Evolutionary conservation across 441 rosid genomes (phyloP), one percentile per base, ranked within the genome.

Genomic region (Oxalis stricta): DNA sequence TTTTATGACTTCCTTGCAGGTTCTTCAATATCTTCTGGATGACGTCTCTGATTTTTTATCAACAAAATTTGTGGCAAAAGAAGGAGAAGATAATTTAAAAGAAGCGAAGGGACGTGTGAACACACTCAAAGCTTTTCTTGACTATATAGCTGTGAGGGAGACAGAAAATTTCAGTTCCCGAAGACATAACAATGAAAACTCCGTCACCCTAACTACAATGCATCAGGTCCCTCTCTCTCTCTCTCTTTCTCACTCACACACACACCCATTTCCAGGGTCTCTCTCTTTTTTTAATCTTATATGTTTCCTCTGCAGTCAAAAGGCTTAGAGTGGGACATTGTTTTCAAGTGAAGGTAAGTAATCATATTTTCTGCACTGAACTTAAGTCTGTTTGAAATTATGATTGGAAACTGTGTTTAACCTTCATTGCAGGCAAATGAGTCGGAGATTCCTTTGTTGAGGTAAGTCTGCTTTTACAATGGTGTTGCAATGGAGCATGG

Each of bases 251-350:
- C 5, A 26, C n/a, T n/a, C n/a, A n/a, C n/a, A n/a, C n/a, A n/a
- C n/a, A n/a, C n/a, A n/a, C n/a, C n/a, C n/a, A n/a, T n/a, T n/a
- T n/a, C n/a, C n/a, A n/a, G n/a, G n/a, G n/a, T n/a, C n/a, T n/a
- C n/a, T n/a, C n/a, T n/a, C n/a, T n/a, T n/a, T n/a, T n/a, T 34
- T 54, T 15, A 39, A 39, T 24, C 30, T 46, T 33, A 28, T 42
- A 10, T 53, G 28, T 41, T 36, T 53, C 59, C 45, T 56, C 37
- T 69, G 84, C 76, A 85, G 98, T 85, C 98, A 18, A 91, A 91
- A 73, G 98, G 98, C 59, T 69, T 91, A 55, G 98, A 91, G 51
- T 91, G 98, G 98, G 98, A 85, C 66, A 49, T 63, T 29, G 96
- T 85, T 64, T 91, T 91, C 76, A 69, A 50, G 76, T 82, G 59